Conservation (phyloP, 148 eudicot species). For the Suaeda aralocaspica region DNA sequence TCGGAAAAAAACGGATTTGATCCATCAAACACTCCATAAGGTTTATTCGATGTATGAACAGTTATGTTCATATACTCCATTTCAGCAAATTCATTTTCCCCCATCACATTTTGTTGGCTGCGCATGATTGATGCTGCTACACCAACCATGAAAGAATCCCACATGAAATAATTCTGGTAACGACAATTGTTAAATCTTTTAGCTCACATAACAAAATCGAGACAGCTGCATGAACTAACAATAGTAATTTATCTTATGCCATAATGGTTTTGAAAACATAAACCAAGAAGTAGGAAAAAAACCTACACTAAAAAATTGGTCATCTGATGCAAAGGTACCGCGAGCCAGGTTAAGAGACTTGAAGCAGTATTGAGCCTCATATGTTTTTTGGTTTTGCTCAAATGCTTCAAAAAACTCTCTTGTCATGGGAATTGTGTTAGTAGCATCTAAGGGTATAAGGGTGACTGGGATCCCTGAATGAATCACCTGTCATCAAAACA, state of each 20-base stretch:
- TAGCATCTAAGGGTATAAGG: conserved; percentile 75
- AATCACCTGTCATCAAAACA: conserved; percentile 43
- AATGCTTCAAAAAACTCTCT: conserved; percentile 47
- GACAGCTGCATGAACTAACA: too few species aligned
- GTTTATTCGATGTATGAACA: conserved; percentile 70
- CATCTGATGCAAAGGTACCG: conserved; percentile 51
- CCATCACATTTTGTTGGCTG: conserved; percentile 25
- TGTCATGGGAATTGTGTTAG: conserved; percentile 69
- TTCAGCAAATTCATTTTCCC: conserved; percentile 71
- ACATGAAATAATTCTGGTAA: conserved; percentile 62
- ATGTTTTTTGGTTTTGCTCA: conserved; percentile 61
- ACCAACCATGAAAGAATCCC: conserved; percentile 74
- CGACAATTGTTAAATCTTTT: too few species aligned
- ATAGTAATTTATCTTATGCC: too few species aligned
- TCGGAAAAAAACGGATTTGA: conserved; percentile 75
- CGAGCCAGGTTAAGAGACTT: conserved; percentile 58
- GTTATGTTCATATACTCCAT: conserved; percentile 74
- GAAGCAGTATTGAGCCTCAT: conserved; percentile 72
- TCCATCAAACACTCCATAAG: conserved; percentile 67
- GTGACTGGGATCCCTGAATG: conserved; percentile 87
- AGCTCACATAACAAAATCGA: too few species aligned
- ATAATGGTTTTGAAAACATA: not conserved
- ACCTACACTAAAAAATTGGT: conserved; percentile 54
- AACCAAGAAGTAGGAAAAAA: not conserved
- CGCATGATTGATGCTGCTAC: conserved; percentile 71